Conservation (phyloP, 2,329 filamentous ascomycete species). For the Alternaria incomplexa region DNA sequence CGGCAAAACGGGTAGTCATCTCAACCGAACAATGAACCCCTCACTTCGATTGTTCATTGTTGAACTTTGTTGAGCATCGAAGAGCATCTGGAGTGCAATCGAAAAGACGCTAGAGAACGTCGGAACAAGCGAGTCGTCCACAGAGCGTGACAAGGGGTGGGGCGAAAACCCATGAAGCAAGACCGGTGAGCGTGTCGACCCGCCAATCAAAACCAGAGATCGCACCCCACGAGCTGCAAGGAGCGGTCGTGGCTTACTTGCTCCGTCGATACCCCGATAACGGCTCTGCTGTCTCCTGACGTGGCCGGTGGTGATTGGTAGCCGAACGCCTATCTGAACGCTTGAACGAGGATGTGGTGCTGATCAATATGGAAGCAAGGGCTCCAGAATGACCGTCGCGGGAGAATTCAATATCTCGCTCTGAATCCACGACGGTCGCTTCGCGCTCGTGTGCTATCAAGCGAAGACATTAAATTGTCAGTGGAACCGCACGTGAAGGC, state of each 20-base stretch:
- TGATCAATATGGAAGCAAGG: conserved; percentile 14
- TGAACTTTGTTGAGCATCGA: conserved; percentile 30
- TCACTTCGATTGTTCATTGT: conserved; percentile 25
- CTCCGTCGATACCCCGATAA: conserved; percentile 44
- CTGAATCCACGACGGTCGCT: background rate
- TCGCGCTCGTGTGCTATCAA: conserved; percentile 4
- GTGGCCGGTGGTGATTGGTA: conserved; percentile 47
- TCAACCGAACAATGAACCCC: conserved; percentile 28
- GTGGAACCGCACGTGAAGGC: conserved; percentile 30
- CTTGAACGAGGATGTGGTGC: conserved; percentile 28
- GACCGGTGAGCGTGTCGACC: conserved; percentile 32
- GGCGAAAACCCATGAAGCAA: conserved; percentile 24
- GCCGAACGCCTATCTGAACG: conserved; percentile 34
- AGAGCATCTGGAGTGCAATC: conserved; percentile 31
- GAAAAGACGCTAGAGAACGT: conserved; percentile 42
- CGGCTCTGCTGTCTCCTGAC: conserved; percentile 44
- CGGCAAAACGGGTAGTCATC: conserved; percentile 35
- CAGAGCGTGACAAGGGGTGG: conserved; percentile 30
- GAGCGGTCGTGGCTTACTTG: conserved; percentile 43
- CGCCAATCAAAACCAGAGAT: conserved; percentile 31
- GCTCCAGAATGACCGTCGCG: conserved; percentile 3
- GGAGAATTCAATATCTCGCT: background rate
- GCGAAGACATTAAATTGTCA: conserved; percentile 10
- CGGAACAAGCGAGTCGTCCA: conserved; percentile 34
- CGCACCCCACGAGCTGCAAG: conserved; percentile 41